These are phyloP conservation scores for Coprinellus aureogranulatus DNA, from an alignment of 768 basidiomycete genomes.

Conservation along the genomic window DNA sequence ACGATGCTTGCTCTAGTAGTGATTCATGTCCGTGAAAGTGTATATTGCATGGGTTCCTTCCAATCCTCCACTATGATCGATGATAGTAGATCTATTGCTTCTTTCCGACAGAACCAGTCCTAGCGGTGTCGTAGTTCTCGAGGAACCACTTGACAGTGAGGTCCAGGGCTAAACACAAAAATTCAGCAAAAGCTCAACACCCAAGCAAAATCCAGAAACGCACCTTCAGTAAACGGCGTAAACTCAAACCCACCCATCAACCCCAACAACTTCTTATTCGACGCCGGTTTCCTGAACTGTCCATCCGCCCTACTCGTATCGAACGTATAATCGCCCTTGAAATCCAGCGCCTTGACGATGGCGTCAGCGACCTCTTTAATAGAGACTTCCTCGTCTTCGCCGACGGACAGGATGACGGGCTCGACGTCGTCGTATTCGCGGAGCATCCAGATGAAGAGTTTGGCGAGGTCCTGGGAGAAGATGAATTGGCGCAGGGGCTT, in stretches of 20 bases:
- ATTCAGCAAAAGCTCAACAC: not conserved
- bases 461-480: slow-evolving; percentile 94
- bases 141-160: slow-evolving; percentile 86
- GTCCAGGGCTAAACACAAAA: slow-evolving; percentile 56
- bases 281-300: slow-evolving; percentile 94
- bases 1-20: no score
- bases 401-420: slow-evolving; percentile 89
- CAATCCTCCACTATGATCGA: not conserved
- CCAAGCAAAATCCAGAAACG: slow-evolving; percentile 15
- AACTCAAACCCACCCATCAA: slow-evolving; percentile 82
- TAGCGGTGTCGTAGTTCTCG: slow-evolving; percentile 71
- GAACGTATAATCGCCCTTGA: slow-evolving; percentile 80
- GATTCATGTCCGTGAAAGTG: no score
- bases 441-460: slow-evolving; percentile 90
- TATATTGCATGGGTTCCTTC: no score
- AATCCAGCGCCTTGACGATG: slow-evolving; percentile 82
- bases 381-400: slow-evolving; percentile 91
- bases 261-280: slow-evolving; percentile 81
- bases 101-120: slow-evolving; percentile 40
- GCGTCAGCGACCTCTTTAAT: slow-evolving; percentile 89
- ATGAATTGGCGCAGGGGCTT: slow-evolving; percentile 96
- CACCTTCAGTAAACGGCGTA: slow-evolving; percentile 86
- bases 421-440: slow-evolving; percentile 90
- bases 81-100: not conserved
- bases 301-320: slow-evolving; percentile 85